Conservation (phyloP, 352 stramenopile species). For the Globisporangium lucens region DNA sequence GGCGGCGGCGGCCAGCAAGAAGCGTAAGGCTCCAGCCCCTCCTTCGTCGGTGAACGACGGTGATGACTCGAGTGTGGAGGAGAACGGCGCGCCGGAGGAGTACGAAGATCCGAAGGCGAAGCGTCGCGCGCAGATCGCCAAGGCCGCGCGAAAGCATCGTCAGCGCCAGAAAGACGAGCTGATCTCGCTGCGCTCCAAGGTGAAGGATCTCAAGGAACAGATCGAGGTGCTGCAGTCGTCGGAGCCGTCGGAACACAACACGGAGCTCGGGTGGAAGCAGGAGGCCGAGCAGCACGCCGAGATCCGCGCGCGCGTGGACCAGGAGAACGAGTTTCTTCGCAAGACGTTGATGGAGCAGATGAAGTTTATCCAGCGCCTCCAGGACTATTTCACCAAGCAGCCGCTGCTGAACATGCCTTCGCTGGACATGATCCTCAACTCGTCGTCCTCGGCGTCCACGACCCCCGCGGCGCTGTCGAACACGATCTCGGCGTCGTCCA, state of each 20-base stretch:
- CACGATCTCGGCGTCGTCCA: constrained; percentile 54
- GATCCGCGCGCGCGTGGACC: constrained; percentile 82
- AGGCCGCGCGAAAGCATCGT: constrained; percentile 83
- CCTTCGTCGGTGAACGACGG: constrained; percentile 33
- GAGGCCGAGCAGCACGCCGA: constrained; percentile 87
- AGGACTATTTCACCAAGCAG: constrained; percentile 91
- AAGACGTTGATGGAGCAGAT: constrained; percentile 91
- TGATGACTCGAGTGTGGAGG: constrained; percentile 45
- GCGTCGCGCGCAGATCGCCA: constrained; percentile 84
- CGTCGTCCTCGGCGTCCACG: constrained; percentile 55
- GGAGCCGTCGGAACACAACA: constrained; percentile 87
- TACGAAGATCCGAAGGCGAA: constrained; percentile 86
- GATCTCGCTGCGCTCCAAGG: constrained; percentile 79
- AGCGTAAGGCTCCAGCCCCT: constrained; percentile 59
- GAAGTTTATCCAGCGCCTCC: constrained; percentile 89
- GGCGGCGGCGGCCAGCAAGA: constrained; percentile 53
- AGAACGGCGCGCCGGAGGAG: constrained; percentile 66
- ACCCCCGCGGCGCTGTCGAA: constrained; percentile 61
- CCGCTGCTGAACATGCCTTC: constrained; percentile 87
- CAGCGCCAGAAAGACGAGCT: constrained; percentile 88
- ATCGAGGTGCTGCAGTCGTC: constrained; percentile 88
- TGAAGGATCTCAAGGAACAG: constrained; percentile 89
- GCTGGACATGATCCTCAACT: constrained; percentile 83
- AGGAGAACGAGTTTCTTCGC: constrained; percentile 88
- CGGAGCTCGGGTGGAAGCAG: constrained; percentile 86